Base-by-base conservation (phyloP, 495 filamentous ascomycete genomes). In the Viridothelium virens region DNA sequence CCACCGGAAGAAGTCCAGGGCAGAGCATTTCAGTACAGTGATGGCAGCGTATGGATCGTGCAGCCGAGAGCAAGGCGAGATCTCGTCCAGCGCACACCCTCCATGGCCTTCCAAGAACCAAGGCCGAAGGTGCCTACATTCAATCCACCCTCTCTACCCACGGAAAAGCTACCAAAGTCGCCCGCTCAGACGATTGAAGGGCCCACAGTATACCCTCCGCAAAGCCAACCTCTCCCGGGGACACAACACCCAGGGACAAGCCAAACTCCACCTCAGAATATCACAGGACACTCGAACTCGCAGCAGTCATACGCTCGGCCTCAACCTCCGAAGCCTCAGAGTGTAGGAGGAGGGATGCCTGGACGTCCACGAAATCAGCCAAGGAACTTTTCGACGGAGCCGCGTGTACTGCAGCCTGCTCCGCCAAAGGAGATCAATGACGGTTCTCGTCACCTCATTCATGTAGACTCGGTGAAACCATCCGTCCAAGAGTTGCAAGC, bases 1-100 rank as follows among this genome's bases (percentile, higher is more conserved):
- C 53, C 53, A 36, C 53, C 53, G 7, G 53, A 59, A 36, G 53
- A 59, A 36, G 31, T 59, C 31, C 53, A 59, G 10, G 53, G 4
- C 14, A 31, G 53, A 7, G 31, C 14, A 10, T 59, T 59, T 14
- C 53, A 34, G 36, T n/a, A 18, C 5, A 18, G 25, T 59, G 53
- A 59, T 36, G 53, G 53, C 53, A 36, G 31, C 53, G 7, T 36
- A 7, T 31, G 53, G 7, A 36, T 59, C 31, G 53, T 59, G 25
- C 53, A 59, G 31, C 53, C 53, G 7, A 33, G 53, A 36, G 25
- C 53, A 36, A 33, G 53, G 14, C 53, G 53, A 36, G 53, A 59
- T 18, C 14, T 59, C 5, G 31, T 59, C 53, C 53, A 59, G 31
- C 53, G 53, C 14, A 14, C 53, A 36, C 31, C 53, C 5, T 36